Conservation (phyloP, 2,329 filamentous ascomycete genomes). For the Penicillium rolfsii region DNA sequence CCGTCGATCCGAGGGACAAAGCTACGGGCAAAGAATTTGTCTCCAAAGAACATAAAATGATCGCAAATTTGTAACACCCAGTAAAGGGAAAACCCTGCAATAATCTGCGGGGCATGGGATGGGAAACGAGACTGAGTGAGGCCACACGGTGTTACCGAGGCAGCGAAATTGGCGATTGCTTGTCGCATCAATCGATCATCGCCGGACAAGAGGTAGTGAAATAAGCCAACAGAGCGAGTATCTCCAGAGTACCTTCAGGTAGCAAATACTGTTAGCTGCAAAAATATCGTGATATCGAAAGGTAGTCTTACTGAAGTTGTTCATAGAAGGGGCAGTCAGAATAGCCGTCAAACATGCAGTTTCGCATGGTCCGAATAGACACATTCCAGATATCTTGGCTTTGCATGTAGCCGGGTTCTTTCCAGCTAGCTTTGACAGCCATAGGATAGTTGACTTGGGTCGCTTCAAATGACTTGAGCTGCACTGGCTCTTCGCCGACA, state of each 20-base stretch:
- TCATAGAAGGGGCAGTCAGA: slow-evolving; percentile 44
- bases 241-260: slow-evolving; percentile 31
- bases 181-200: slow-evolving; percentile 40
- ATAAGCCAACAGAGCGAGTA: slow-evolving; percentile 32
- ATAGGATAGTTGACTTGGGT: slow-evolving; percentile 46
- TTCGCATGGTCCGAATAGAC: slow-evolving; percentile 37
- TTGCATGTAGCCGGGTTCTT: slow-evolving; percentile 16
- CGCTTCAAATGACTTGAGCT: slow-evolving; percentile 32
- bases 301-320: slow-evolving; percentile 37
- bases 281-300: no score
- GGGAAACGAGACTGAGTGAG: slow-evolving; percentile 39
- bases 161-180: slow-evolving; percentile 38
- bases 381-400: slow-evolving; percentile 36
- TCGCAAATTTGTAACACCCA: slow-evolving; percentile 40
- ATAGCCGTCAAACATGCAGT: slow-evolving; percentile 44
- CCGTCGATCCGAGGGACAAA: slow-evolving; percentile 33
- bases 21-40: slow-evolving; percentile 26
- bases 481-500: slow-evolving; percentile 28
- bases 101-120: slow-evolving; percentile 36
- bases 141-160: slow-evolving; percentile 32
- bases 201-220: slow-evolving; percentile 39
- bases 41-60: slow-evolving; percentile 38
- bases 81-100: slow-evolving; percentile 38
- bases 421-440: slow-evolving; percentile 34
- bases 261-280: neutral